A percentile compares a stretch with the other conserved stretches of the same genome.
phyloP scores from a whole-genome alignment of 1,284 basidiomycete genomes.

The Microbotryum scabiosae region DNA sequence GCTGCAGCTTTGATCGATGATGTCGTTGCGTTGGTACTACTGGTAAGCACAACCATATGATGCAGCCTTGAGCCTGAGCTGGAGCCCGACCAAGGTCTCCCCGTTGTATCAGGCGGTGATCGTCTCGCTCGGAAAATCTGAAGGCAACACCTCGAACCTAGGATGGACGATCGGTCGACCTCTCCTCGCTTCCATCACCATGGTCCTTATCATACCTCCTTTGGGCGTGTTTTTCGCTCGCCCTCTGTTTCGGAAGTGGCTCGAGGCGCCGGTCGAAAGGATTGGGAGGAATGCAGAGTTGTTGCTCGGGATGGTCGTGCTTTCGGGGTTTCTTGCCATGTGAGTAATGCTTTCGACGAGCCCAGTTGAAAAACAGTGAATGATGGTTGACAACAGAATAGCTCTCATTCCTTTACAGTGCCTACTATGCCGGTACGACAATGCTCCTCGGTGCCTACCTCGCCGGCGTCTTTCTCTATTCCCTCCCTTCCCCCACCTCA shows the following conservation, averaged over 20 bases:
- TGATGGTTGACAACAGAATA: not conserved
- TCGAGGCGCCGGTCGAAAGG: not conserved
- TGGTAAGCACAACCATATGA: slow-evolving; percentile 10
- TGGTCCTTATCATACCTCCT: slow-evolving; percentile 38
- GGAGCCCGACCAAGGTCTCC: too few relatives aligned
- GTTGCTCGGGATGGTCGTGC: slow-evolving; percentile 11
- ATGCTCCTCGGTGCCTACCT: slow-evolving; percentile 46
- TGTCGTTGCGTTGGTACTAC: slow-evolving; percentile 50
- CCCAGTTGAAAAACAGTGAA: slow-evolving; percentile 3
- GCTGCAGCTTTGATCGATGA: slow-evolving; percentile 52
- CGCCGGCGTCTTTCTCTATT: slow-evolving; percentile 40
- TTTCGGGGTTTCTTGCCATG: slow-evolving; percentile 33
- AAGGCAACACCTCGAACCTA: not conserved
- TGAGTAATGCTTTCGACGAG: slow-evolving; percentile 28
- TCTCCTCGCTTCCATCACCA: slow-evolving; percentile 41
- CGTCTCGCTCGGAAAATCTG: slow-evolving; percentile 38
- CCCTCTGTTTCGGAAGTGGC: slow-evolving; percentile 22
- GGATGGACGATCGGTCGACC: slow-evolving; percentile 44
- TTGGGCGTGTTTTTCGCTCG: slow-evolving; percentile 35
- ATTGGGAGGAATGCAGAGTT: slow-evolving; percentile 3
- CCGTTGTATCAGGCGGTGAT: slow-evolving; percentile 40
- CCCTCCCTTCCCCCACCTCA: slow-evolving; percentile 5
- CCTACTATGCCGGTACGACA: slow-evolving; percentile 41
- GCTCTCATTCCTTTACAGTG: not conserved
- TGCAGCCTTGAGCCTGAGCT: too few relatives aligned